Evolutionary conservation across 306 rosid genomes (phyloP).

Genomic region (Neltuma alba): DNA sequence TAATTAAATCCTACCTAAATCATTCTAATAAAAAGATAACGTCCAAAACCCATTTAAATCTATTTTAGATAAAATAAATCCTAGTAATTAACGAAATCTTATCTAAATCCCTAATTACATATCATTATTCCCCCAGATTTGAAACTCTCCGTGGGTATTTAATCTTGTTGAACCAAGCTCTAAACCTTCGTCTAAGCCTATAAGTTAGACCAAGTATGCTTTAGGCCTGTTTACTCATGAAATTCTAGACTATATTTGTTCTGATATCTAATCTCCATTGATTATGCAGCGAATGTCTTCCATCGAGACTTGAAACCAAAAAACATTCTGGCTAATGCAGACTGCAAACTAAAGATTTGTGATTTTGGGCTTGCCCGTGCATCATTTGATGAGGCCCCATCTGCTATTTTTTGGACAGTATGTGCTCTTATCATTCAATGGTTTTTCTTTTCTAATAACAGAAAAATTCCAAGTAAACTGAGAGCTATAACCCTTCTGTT

Average conservation of each 20-base stretch:
- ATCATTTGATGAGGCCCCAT: constrained; percentile 60
- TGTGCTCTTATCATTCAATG: constrained; percentile 20
- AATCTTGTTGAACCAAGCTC: neutral
- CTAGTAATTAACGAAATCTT: too few relatives aligned
- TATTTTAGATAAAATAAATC: too few relatives aligned
- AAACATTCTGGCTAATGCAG: constrained; percentile 73
- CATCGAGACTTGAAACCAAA: constrained; percentile 79
- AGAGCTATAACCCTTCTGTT: neutral
- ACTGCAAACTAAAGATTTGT: constrained; percentile 71
- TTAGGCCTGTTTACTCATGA: neutral
- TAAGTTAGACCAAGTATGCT: neutral
- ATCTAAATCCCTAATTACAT: too few relatives aligned
- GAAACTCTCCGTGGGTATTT: neutral
- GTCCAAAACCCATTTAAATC: too few relatives aligned
- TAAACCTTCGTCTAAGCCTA: neutral
- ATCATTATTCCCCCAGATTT: neutral
- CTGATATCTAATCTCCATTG: constrained; percentile 8
- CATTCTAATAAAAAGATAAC: too few relatives aligned
- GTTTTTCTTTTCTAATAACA: neutral
- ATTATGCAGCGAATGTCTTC: constrained; percentile 52
- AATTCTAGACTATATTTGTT: neutral
- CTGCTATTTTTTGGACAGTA: constrained; percentile 69
- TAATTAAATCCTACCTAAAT: too few relatives aligned
- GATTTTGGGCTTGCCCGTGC: constrained; percentile 77
- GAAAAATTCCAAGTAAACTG: neutral